Evolutionary conservation across 2,329 filamentous ascomycete genomes (phyloP), one percentile per base, ranked within the genome.

Genomic region (Paraconiothyrium brasiliense): DNA sequence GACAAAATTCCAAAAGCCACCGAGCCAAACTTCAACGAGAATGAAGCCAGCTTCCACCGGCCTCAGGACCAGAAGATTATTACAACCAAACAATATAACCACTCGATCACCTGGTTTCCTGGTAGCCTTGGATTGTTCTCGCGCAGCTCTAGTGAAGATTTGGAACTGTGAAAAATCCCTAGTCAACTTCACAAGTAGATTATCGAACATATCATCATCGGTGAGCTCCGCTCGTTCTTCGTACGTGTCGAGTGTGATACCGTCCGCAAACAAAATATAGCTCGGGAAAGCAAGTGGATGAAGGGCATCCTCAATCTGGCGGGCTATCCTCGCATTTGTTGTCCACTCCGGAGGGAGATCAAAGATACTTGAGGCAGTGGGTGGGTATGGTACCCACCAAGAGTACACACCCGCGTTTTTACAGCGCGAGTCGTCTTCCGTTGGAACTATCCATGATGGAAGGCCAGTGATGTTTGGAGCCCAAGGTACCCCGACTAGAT

Each of bases 361-460:
- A n/a, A n/a, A n/a, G n/a, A 13, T 2, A 30, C 16, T 32, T 4
- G 16, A 27, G 16, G 6, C n/a, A 41, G 0, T 1, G 3, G 13
- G 1, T 14, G 39, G 35, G 13, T 41, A 1, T 20, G 4, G 16
- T n/a, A 20, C 4, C 13, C 20, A 2, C 6, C 2, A 41, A 7
- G 16, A 20, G 27, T 1, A 6, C n/a, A 2, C 39, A 1, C 2
- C 9, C 27, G 30, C 46, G 13, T 48, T 27, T 6, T 27, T 32
- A n/a, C 11, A 32, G 24, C 39, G 39, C 1, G 39, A 41, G 39
- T n/a, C 13, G 8, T 14, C 16, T 16, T n/a, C 39, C 11, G 35
- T 37, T 10, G 46, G 46, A 27, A 48, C 46, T 27, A 48, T 48
- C 46, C 46, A 48, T 27, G 46, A 27, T 13, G 46, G 46, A 8